These are phyloP conservation scores for Solanum tacnaense DNA, from an alignment of 257 asterid species.

Conservation along the genomic window DNA sequence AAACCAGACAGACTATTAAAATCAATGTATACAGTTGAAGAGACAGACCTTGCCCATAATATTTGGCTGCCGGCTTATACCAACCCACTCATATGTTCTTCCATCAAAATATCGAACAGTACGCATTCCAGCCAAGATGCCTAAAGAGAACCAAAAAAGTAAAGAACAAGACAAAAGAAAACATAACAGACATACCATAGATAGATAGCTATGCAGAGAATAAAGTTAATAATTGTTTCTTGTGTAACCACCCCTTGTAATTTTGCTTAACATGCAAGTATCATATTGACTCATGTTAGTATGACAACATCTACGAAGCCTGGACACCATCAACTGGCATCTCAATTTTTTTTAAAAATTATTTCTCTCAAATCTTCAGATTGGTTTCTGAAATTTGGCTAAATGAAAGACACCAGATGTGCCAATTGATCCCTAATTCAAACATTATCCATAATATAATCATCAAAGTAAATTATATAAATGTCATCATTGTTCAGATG, in stretches of 20 bases:
- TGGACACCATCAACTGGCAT: not conserved
- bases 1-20: not conserved
- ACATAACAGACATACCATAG: not conserved
- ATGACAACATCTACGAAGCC: not conserved
- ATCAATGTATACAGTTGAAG: not conserved
- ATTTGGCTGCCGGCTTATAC: conserved; percentile 95
- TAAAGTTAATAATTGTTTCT: not conserved
- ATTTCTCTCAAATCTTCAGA: not conserved
- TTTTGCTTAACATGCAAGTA: not conserved
- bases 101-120: conserved; percentile 93
- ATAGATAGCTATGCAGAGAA: not conserved
- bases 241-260: not conserved
- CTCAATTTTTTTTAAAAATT: not conserved
- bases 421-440: not conserved
- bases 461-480: not conserved
- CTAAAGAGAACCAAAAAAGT: conserved; percentile 12
- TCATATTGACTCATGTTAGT: not conserved
- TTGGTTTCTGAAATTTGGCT: not conserved
- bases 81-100: conserved; percentile 97
- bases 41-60: conserved; percentile 73
- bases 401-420: not conserved
- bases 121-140: conserved; percentile 99
- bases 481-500: not conserved
- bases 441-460: not conserved
- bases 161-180: not conserved